phyloP scores from a whole-genome alignment of 2,329 filamentous ascomycete genomes.

The Neoscytalidium dimidiatum region DNA sequence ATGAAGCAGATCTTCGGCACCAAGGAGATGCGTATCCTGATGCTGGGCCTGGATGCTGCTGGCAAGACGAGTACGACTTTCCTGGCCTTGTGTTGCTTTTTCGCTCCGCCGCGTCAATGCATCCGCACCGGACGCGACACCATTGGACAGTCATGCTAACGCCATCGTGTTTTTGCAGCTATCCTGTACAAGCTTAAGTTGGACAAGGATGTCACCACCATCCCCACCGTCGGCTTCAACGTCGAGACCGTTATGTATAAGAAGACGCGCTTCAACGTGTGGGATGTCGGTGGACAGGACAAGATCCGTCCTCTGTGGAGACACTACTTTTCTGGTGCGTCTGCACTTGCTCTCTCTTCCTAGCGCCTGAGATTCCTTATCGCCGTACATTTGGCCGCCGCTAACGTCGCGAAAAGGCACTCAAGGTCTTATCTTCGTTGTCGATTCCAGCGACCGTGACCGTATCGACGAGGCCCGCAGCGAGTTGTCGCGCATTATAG shows the following conservation, averaged over 20 bases:
- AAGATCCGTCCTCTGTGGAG: slow-evolving; percentile 99
- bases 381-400: neutral
- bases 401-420: slow-evolving; percentile 58
- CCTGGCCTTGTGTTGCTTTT: slow-evolving; percentile 5
- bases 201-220: slow-evolving; percentile 98
- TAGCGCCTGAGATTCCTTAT: neutral
- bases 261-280: slow-evolving; percentile 99
- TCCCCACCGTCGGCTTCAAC: slow-evolving; percentile 99
- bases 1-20: slow-evolving; percentile 99
- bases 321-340: slow-evolving; percentile 87
- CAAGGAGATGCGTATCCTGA: slow-evolving; percentile 97
- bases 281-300: slow-evolving; percentile 99
- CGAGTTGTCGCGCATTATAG: slow-evolving; percentile 97
- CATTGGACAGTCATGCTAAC: slow-evolving; percentile 5
- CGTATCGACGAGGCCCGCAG: slow-evolving; percentile 96
- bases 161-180: slow-evolving; percentile 43
- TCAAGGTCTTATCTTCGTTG: slow-evolving; percentile 99
- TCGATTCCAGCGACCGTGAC: slow-evolving; percentile 98
- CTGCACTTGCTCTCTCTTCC: neutral
- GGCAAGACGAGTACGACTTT: slow-evolving; percentile 78
- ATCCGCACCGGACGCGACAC: neutral
- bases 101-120: neutral
- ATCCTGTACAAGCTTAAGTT: slow-evolving; percentile 99
- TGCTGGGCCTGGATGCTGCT: slow-evolving; percentile 95
- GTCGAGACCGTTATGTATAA: slow-evolving; percentile 99